Conservation (phyloP, 2,329 filamentous ascomycete genomes). For the Phaeosphaeriaceae sp. region DNA sequence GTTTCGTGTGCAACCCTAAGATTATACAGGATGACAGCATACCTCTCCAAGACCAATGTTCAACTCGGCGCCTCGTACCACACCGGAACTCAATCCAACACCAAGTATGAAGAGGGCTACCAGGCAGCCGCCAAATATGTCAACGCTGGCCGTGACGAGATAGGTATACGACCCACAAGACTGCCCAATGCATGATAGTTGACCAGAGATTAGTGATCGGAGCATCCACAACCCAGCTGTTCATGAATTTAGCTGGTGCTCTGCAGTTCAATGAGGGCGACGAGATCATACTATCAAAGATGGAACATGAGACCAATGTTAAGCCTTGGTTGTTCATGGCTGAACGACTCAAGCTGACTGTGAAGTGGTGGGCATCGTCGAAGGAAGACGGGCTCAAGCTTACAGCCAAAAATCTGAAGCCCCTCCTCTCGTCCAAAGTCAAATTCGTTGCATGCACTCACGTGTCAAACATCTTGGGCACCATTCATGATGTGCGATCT, state of each 20-base stretch:
- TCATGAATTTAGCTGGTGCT: conserved; percentile 67
- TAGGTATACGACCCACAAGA: conserved; percentile 54
- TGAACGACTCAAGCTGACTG: conserved; percentile 61
- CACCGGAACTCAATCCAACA: conserved; percentile 65
- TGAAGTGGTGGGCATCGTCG: conserved; percentile 73
- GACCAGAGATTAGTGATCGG: conserved; percentile 64
- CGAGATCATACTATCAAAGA: conserved; percentile 72
- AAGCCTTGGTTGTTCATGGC: conserved; percentile 76
- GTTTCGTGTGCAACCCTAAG: conserved; percentile 3
- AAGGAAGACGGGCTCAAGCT: conserved; percentile 63
- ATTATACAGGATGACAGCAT: conserved; percentile 62
- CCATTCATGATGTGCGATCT: conserved; percentile 67
- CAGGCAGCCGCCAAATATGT: conserved; percentile 73
- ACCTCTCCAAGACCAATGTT: conserved; percentile 73
- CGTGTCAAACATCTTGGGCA: conserved; percentile 75
- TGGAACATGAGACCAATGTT: conserved; percentile 82
- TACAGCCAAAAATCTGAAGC: conserved; percentile 61
- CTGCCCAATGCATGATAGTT: not conserved
- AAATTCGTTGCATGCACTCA: conserved; percentile 77
- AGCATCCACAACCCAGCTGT: conserved; percentile 76
- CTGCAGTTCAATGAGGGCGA: conserved; percentile 54
- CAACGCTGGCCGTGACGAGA: conserved; percentile 70
- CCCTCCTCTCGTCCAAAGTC: conserved; percentile 68
- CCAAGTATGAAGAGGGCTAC: conserved; percentile 66
- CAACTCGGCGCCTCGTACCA: conserved; percentile 77